Percentiles rank a stretch among this genome's conserved stretches.
These are phyloP conservation scores for Pistacia vera DNA, from an alignment of 345 rosid genomes.

Conservation along the genomic window DNA sequence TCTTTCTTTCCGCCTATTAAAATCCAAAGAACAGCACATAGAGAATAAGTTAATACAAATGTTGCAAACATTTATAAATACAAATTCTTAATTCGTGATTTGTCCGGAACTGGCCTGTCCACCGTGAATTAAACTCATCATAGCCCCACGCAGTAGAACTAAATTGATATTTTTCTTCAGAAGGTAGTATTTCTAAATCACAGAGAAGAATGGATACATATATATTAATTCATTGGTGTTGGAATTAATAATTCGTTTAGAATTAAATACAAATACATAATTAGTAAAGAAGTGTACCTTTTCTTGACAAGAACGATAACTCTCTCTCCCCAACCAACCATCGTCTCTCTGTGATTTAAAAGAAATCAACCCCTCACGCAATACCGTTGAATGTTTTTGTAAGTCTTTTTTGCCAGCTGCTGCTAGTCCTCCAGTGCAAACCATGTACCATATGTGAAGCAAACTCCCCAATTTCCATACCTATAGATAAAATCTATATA, in stretches of 20 bases:
- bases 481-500: constrained; percentile 17
- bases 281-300: constrained; percentile 23
- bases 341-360: constrained; percentile 29
- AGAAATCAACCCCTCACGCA: constrained; percentile 49
- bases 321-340: constrained; percentile 74
- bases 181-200: constrained; percentile 37
- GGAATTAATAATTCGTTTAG: not conserved
- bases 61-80: too few species aligned
- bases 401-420: constrained; percentile 54
- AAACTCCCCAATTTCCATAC: constrained; percentile 60
- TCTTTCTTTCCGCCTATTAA: constrained; percentile 50
- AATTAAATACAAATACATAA: too few species aligned
- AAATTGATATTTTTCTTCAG: constrained; percentile 41
- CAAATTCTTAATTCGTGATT: not conserved
- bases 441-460: constrained; percentile 54
- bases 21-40: not conserved
- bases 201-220: not conserved
- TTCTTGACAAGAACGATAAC: constrained; percentile 49
- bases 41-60: too few species aligned
- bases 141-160: constrained; percentile 45
- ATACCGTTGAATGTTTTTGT: constrained; percentile 29
- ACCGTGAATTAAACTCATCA: constrained; percentile 43
- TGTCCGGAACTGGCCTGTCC: constrained; percentile 38
- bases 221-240: not conserved
- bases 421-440: constrained; percentile 47